phyloP scores from a whole-genome alignment of 2,329 filamentous ascomycete species.

The Xylariaceae sp. region DNA sequence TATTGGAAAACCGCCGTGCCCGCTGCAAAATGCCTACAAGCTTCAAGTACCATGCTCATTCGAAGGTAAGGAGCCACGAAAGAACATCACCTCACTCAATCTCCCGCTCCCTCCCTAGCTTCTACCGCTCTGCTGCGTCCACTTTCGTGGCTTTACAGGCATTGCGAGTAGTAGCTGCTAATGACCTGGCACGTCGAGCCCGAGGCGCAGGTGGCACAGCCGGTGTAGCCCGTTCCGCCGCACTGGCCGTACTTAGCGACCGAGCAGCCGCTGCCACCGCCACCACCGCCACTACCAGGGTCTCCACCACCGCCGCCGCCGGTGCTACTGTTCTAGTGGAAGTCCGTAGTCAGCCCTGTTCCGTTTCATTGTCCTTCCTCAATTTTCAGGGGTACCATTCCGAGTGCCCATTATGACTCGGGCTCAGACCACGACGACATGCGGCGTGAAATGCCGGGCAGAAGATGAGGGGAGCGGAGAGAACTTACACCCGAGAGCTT shows the following conservation, averaged over 20 bases:
- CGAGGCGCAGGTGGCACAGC: constrained; percentile 11
- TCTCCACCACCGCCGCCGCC: background rate
- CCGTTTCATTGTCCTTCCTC: background rate
- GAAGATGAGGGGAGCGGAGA: background rate
- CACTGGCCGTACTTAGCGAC: constrained; percentile 16
- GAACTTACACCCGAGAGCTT: constrained; percentile 8
- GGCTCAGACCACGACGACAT: background rate
- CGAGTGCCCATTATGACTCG: background rate
- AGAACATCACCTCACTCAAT: background rate
- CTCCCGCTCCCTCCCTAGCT: background rate
- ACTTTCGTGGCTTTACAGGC: constrained; percentile 4
- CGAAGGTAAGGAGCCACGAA: background rate
- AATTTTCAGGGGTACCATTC: background rate
- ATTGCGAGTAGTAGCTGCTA: constrained; percentile 16
- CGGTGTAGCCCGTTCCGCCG: constrained; percentile 10
- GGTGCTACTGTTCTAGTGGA: background rate
- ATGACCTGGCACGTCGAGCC: constrained; percentile 9
- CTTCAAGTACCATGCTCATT: background rate
- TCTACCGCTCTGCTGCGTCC: too few species aligned
- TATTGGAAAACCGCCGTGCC: background rate
- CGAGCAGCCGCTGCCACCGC: constrained; percentile 2
- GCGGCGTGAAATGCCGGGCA: background rate
- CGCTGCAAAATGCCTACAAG: background rate
- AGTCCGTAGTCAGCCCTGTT: background rate
- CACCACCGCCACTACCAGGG: background rate